Evolutionary conservation across 495 filamentous ascomycete species (phyloP), one percentile per base, ranked within the genome.

Genomic region (Zalerion maritima): DNA sequence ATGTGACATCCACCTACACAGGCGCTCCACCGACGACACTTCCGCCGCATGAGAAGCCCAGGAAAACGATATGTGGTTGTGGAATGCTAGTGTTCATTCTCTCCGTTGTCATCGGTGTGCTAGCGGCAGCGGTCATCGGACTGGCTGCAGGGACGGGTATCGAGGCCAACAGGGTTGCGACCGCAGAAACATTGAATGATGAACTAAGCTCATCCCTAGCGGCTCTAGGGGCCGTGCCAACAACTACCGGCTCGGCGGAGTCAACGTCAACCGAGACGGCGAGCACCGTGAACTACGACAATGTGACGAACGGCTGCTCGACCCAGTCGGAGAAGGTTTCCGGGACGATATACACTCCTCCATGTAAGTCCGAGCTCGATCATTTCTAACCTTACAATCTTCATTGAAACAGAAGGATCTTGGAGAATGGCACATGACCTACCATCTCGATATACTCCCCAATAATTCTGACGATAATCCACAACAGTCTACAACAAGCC

Each of bases 131-230:
- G 2, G 54, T 60, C 5, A 60, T 64, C 28, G 57, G 55, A 1
- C 33, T 64, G 10, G 57, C 57, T 6, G 57, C 53, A 3, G 54
- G 50, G 5, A 61, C 57, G 2, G 60, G 54, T 9, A 36, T 60
- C 9, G 52, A 60, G 25, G 32, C 57, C 7, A 51, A 36, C 26
- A 45, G 52, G 24, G 57, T 55, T 9, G 61, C 42, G 41, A 41
- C 49, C 12, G 54, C 52, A 6, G 37, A 45, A 18, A 38, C 34
- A 18, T 47, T 40, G 26, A 22, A 58, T 8, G 47, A 40, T 3
- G 34, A 26, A 1, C 21, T 52, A 17, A 49, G 15, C 14, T 24
- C 37, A 6, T 43, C 46, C 5, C 9, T 37, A 7, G 15, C 32
- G 26, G 4, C 19, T 16, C 4, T n/a, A n/a, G n/a, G n/a, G n/a